Conservation (phyloP, 2,329 filamentous ascomycete genomes). For the Stemphylium vesicarium region DNA sequence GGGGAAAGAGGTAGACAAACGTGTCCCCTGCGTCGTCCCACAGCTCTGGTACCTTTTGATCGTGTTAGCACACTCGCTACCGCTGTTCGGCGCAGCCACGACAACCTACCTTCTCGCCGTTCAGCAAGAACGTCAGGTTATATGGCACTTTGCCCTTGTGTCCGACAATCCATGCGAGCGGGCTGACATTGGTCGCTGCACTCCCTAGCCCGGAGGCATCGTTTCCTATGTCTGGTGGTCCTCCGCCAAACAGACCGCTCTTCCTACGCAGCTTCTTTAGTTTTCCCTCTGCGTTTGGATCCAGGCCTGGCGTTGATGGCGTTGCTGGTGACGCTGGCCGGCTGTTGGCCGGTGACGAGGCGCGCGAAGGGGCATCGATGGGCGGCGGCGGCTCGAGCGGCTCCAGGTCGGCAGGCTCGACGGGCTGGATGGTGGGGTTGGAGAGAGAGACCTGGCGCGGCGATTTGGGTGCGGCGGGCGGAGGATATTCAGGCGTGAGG, state of each 20-base stretch:
- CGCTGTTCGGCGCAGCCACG: slow-evolving; percentile 3
- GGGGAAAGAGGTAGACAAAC: slow-evolving; percentile 67
- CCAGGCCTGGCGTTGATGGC: slow-evolving; percentile 22
- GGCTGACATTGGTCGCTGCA: slow-evolving; percentile 18
- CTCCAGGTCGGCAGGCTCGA: slow-evolving; percentile 30
- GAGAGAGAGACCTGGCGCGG: slow-evolving; percentile 20
- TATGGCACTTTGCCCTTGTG: slow-evolving; percentile 63
- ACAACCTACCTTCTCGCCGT: slow-evolving; percentile 57
- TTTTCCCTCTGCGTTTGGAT: slow-evolving; percentile 24
- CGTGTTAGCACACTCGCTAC: slow-evolving; percentile 16
- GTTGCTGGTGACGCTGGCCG: slow-evolving; percentile 28
- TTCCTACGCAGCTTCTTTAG: slow-evolving; percentile 45
- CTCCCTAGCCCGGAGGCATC: slow-evolving; percentile 19
- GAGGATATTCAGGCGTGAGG: slow-evolving; percentile 40
- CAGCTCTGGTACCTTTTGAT: slow-evolving; percentile 59
- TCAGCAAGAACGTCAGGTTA: slow-evolving; percentile 58
- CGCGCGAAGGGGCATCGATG: slow-evolving; percentile 35
- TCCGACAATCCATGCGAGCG: slow-evolving; percentile 65
- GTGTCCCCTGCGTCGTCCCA: slow-evolving; percentile 70
- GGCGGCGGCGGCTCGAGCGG: slow-evolving; percentile 39
- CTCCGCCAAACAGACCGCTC: slow-evolving; percentile 43
- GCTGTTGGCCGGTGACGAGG: slow-evolving; percentile 36
- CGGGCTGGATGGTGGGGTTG: slow-evolving; percentile 38
- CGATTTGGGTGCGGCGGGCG: slow-evolving; percentile 26
- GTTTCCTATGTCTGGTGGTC: slow-evolving; percentile 28